phyloP scores from a whole-genome alignment of 495 filamentous ascomycete genomes.

The Penicillium ochrochloron region DNA sequence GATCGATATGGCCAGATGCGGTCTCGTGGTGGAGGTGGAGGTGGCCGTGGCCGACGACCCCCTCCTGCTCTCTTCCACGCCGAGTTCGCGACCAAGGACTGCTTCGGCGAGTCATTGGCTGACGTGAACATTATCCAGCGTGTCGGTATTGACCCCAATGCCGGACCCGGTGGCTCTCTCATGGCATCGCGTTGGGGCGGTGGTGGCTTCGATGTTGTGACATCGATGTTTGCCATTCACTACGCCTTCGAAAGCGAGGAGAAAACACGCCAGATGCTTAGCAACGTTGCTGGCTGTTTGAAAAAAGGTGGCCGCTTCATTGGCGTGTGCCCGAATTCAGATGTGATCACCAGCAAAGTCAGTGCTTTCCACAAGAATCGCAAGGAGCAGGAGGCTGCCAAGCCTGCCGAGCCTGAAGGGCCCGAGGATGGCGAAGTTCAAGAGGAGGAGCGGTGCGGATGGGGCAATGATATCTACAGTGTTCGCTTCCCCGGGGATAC shows the following conservation, averaged over 20 bases:
- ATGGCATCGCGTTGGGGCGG: slow-evolving; percentile 64
- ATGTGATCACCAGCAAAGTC: slow-evolving; percentile 74
- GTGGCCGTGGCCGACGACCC: slow-evolving; percentile 58
- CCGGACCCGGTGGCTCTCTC: slow-evolving; percentile 60
- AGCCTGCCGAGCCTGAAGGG: slow-evolving; percentile 32
- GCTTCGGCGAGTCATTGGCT: slow-evolving; percentile 79
- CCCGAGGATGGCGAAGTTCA: slow-evolving; percentile 57
- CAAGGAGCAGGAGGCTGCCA: slow-evolving; percentile 47
- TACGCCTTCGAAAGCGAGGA: slow-evolving; percentile 94
- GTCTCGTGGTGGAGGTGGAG: slow-evolving; percentile 57
- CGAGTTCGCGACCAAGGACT: slow-evolving; percentile 86
- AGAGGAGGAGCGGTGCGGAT: slow-evolving; percentile 62
- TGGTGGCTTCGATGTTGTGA: slow-evolving; percentile 90
- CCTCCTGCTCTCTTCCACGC: slow-evolving; percentile 72
- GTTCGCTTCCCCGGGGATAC: slow-evolving; percentile 84
- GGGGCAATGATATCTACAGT: slow-evolving; percentile 91
- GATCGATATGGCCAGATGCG: slow-evolving; percentile 81
- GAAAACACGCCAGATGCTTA: slow-evolving; percentile 88
- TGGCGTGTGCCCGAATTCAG: slow-evolving; percentile 90
- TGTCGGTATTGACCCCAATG: slow-evolving; percentile 79
- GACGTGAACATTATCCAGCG: slow-evolving; percentile 77
- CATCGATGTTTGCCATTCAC: slow-evolving; percentile 99
- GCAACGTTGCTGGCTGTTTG: slow-evolving; percentile 85
- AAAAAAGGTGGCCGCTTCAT: slow-evolving; percentile 95
- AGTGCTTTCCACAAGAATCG: slow-evolving; percentile 65